Evolutionary conservation across 2,329 filamentous ascomycete genomes (phyloP), one percentile per base, ranked within the genome.

Genomic region (Fusarium xyrophilum): DNA sequence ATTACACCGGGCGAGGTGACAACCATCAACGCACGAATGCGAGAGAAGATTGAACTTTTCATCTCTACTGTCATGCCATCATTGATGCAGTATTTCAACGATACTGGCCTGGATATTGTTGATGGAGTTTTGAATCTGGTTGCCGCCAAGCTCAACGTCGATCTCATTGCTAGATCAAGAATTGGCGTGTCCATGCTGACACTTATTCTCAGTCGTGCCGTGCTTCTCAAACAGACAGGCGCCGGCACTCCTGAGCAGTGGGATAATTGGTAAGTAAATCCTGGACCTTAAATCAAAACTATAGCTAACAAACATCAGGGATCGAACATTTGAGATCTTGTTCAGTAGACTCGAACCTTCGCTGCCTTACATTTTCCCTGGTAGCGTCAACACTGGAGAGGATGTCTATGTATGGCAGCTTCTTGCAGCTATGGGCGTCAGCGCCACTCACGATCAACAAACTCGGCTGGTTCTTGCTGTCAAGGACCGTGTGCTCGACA

Each of bases 381-480:
- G 91, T 23, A 91, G 91, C n/a, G 92, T 97, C 75, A 93, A 93
- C 69, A 90, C 92, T 11, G 92, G 92, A 51, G 93, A 97, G 71
- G 96, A 99, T 75, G 91, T 97, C 75, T 97, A 98, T 76, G 93
- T 98, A 39, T 99, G 96, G 96, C 95, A 98, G 80, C 96, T 98
- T 78, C 85, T 99, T 69, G 96, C 96, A 12, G 93, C 95, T 15
- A 93, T 97, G 80, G 96, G 96, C 67, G 96, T 97, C 69, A 94
- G 93, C 53, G 95, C 96, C 35, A 94, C 89, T 76, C 93, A 94
- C 17, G 93, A 97, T 71, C 96, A 99, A 80, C 96, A 99, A 79
- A 95, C 97, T 78, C 88, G 94, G 60, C 85, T 99, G 58, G 96
- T 99, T 13, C 87, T 97, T 74, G 94, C 93, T 40, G 96, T 99